Evolutionary conservation across 108 stramenopile genomes (phyloP).

Genomic region (Cyclostephanos tholiformis): DNA sequence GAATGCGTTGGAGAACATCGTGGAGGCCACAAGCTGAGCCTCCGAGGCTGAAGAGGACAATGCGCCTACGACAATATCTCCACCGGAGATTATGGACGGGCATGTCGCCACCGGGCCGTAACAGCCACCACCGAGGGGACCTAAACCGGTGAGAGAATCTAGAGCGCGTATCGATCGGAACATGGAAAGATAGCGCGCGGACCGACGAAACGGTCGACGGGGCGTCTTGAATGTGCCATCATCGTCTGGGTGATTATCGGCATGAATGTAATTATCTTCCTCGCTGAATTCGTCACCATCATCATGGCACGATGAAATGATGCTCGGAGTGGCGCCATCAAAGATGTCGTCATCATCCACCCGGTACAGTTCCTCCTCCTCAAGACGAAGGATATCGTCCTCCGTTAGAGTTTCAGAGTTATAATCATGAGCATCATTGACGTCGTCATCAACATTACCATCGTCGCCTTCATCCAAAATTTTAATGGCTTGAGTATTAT

Average conservation of each 20-base stretch:
- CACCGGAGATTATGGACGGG: slow-evolving; percentile 22
- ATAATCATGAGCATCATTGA: neutral
- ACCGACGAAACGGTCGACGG: slow-evolving; percentile 1
- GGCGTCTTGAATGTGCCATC: neutral
- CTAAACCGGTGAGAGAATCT: slow-evolving; percentile 74
- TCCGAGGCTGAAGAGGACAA: slow-evolving; percentile 5
- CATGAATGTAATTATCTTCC: slow-evolving; percentile 9
- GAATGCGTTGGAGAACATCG: slow-evolving; percentile 34
- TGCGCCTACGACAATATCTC: slow-evolving; percentile 13
- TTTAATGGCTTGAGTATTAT: slow-evolving; percentile 5
- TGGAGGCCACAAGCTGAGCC: slow-evolving; percentile 2
- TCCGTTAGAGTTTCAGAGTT: slow-evolving; percentile 7
- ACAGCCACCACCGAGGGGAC: slow-evolving; percentile 79
- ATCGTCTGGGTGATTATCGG: slow-evolving; percentile 12
- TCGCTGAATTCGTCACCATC: slow-evolving; percentile 53
- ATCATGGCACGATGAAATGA: slow-evolving; percentile 60
- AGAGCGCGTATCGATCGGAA: slow-evolving; percentile 65
- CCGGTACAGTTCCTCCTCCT: slow-evolving; percentile 80
- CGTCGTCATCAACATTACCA: slow-evolving; percentile 5
- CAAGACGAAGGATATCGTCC: slow-evolving; percentile 61
- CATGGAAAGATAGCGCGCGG: slow-evolving; percentile 27
- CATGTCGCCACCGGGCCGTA: slow-evolving; percentile 63
- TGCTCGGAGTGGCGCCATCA: slow-evolving; percentile 30
- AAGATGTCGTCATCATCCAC: slow-evolving; percentile 25
- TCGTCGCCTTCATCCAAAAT: slow-evolving; percentile 18